phyloP scores from a whole-genome alignment of 495 filamentous ascomycete species.

The Trichoderma erinaceum region DNA sequence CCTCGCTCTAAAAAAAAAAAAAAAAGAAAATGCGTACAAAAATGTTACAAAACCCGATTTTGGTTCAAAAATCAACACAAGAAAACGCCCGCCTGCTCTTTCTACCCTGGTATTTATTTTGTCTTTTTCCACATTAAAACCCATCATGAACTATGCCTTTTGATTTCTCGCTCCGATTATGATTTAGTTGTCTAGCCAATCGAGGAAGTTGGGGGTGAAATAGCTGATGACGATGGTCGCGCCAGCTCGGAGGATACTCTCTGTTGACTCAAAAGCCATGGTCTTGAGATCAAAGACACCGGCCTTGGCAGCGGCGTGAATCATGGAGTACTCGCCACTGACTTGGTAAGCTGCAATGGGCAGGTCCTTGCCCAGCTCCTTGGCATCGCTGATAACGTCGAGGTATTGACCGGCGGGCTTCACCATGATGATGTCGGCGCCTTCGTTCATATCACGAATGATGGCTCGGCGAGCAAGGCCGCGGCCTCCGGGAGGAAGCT shows the following conservation, averaged over 20 bases:
- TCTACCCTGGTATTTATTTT: slow-evolving; percentile 20
- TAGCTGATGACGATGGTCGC: slow-evolving; percentile 90
- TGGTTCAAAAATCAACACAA: background rate
- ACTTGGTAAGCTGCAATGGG: slow-evolving; percentile 95
- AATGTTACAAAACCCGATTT: background rate
- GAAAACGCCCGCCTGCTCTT: slow-evolving; percentile 15
- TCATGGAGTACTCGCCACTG: slow-evolving; percentile 96
- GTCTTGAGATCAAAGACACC: slow-evolving; percentile 95
- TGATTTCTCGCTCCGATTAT: slow-evolving; percentile 25
- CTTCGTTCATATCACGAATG: slow-evolving; percentile 79
- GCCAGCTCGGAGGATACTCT: slow-evolving; percentile 87
- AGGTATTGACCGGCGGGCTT: slow-evolving; percentile 92
- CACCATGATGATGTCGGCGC: slow-evolving; percentile 98
- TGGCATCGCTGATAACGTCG: slow-evolving; percentile 94
- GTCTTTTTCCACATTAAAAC: slow-evolving; percentile 13
- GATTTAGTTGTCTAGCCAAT: slow-evolving; percentile 54
- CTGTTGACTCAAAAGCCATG: slow-evolving; percentile 90
- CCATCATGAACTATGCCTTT: background rate
- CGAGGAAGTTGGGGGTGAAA: slow-evolving; percentile 88
- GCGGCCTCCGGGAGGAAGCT: slow-evolving; percentile 83
- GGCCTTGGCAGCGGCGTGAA: slow-evolving; percentile 89
- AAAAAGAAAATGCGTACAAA: background rate
- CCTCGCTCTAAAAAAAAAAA: background rate
- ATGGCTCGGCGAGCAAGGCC: slow-evolving; percentile 94
- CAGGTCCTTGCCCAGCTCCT: slow-evolving; percentile 82